Evolutionary conservation across 805 yeast species (phyloP), one percentile per base, ranked within the genome.

Genomic region (Cyberlindnera amylophila): DNA sequence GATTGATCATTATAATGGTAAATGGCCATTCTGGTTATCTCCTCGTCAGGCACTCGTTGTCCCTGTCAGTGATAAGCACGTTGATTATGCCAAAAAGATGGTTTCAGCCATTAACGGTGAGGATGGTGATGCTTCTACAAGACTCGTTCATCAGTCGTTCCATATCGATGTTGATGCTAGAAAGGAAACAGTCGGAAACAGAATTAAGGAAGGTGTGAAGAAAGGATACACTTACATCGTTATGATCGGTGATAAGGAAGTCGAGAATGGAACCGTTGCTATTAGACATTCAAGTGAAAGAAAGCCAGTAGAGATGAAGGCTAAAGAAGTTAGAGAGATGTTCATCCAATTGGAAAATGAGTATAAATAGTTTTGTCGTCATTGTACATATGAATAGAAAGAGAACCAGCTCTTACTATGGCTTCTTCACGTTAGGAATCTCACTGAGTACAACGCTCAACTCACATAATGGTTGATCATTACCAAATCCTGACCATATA

Each of bases 21-120:
- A 82, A 52, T 93, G 98, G 98, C 99, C 99, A 9, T 89, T 93
- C 60, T 93, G 99, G 99, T 59, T 93, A 34, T 87, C 83, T 50
- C 97, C 98, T 6, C 73, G 95, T 48, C 99, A 93, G 61, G 93
- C 91, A 0, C 71, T 85, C 31, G 71, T 93, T 2, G 71, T 93
- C 6, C 97, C 99, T 1, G 80, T 89, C 4, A 79, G 82, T 44
- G 79, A 79, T 0, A 65, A 72, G 9, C 90, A 85, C 55, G 59
- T 63, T 8, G 73, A 65, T 9, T 74, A 74, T 40, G 85, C 95
- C 3, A 50, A 68, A n/a, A 42, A 62, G 2, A 59, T 86, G 2
- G 73, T 71, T 12, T 49, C 59, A 4, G 47, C 57, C 36, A 64
- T 91, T 16, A 64, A 69, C 32, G 82, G 81, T 17, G 79, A 75